Evolutionary conservation across 1,139 yeast genomes (phyloP).

Genomic region (Hemisphaericaspora xylofermentans): DNA sequence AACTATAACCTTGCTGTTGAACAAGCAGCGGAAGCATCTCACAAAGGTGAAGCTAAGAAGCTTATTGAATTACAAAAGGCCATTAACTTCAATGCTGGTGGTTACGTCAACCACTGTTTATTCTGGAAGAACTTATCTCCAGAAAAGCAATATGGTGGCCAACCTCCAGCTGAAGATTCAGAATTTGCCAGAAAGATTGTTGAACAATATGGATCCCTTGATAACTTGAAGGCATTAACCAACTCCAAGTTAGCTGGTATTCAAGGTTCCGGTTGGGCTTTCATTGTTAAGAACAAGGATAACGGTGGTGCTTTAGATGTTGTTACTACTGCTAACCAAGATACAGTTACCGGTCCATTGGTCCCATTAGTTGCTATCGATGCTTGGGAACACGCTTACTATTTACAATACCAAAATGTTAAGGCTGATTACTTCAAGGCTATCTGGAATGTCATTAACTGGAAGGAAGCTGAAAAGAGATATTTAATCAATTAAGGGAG

Average conservation of each 20-base stretch:
- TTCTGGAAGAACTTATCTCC: constrained; percentile 50
- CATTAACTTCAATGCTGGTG: constrained; percentile 47
- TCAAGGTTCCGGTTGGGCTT: constrained; percentile 54
- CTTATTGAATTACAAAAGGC: constrained; percentile 37
- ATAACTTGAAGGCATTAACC: constrained; percentile 36
- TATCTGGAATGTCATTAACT: constrained; percentile 49
- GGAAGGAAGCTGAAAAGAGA: constrained; percentile 47
- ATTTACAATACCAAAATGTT: constrained; percentile 49
- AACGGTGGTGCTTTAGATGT: constrained; percentile 42
- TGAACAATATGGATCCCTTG: constrained; percentile 43
- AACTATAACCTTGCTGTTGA: constrained; percentile 44
- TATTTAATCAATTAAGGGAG: constrained; percentile 12
- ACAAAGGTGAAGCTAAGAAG: constrained; percentile 38
- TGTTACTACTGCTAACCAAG: constrained; percentile 46
- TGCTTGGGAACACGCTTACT: constrained; percentile 54
- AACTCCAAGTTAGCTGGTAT: constrained; percentile 43
- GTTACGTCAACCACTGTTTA: constrained; percentile 44
- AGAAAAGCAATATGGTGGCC: constrained; percentile 38
- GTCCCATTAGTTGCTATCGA: constrained; percentile 48
- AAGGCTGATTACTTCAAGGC: constrained; percentile 49
- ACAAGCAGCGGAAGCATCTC: constrained; percentile 33
- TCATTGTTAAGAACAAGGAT: constrained; percentile 42
- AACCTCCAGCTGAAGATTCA: constrained; percentile 33
- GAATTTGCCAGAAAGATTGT: constrained; percentile 35
- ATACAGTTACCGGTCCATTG: constrained; percentile 42